These are phyloP conservation scores for Poronia punctata DNA, from an alignment of 495 filamentous ascomycete genomes.

Conservation along the genomic window DNA sequence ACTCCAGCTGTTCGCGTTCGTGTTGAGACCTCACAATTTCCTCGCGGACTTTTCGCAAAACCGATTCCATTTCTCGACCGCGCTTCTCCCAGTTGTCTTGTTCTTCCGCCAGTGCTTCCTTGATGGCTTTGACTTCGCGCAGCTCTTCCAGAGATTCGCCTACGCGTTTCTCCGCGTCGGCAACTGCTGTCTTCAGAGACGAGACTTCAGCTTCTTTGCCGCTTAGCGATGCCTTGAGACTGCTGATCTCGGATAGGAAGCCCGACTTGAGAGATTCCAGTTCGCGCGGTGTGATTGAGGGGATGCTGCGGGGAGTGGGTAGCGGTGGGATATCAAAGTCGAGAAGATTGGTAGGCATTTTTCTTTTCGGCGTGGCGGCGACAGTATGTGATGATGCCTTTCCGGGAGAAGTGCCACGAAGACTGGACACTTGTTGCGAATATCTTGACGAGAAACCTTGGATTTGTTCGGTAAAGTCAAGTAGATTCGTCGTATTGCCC, in stretches of 20 bases:
- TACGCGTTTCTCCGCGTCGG: constrained; percentile 85
- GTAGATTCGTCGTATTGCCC: constrained; percentile 58
- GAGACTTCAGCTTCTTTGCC: constrained; percentile 87
- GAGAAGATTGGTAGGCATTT: constrained; percentile 53
- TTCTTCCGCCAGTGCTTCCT: constrained; percentile 67
- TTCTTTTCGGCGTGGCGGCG: constrained; percentile 32
- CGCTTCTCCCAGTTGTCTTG: constrained; percentile 76
- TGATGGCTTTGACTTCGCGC: constrained; percentile 61
- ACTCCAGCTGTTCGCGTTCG: constrained; percentile 66
- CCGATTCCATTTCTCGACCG: constrained; percentile 74
- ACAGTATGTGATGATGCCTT: constrained; percentile 9
- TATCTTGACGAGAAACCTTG: constrained; percentile 37
- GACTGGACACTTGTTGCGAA: constrained; percentile 27
- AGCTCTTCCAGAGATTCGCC: constrained; percentile 75
- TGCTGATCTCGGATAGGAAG: constrained; percentile 84
- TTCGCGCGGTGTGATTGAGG: constrained; percentile 84
- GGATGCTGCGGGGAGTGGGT: constrained; percentile 85
- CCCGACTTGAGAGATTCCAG: constrained; percentile 83
- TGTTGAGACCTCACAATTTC: constrained; percentile 70
- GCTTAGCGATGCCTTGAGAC: constrained; percentile 77
- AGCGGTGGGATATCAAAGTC: constrained; percentile 90
- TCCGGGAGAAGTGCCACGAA: constrained; percentile 7
- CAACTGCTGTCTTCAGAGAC: constrained; percentile 75
- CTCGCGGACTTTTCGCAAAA: constrained; percentile 69
- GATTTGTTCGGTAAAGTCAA: constrained; percentile 84